A percentile compares a stretch with the other conserved stretches of the same genome.
phyloP scores from a whole-genome alignment of 2,329 filamentous ascomycete species.

The Aspergillus sojae region DNA sequence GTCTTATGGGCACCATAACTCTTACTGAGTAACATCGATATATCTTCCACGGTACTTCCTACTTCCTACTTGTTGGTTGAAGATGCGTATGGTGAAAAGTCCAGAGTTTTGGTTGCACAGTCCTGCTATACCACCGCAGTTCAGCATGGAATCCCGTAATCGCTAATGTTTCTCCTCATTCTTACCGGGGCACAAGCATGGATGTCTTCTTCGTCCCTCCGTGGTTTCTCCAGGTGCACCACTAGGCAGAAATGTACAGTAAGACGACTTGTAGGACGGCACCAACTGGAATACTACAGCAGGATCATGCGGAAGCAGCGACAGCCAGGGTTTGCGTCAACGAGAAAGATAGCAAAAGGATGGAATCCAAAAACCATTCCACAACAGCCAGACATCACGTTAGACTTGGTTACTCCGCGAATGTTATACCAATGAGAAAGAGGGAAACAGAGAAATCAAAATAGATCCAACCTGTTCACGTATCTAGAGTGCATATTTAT shows the following conservation, averaged over 20 bases:
- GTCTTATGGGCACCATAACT: too few relatives aligned
- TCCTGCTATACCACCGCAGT: background rate
- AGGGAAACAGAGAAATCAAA: background rate
- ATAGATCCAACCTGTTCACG: conserved; percentile 5
- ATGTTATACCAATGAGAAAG: background rate
- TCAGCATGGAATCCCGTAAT: background rate
- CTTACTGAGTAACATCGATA: background rate
- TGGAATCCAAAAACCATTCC: background rate
- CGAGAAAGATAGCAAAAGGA: background rate
- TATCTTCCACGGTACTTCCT: background rate
- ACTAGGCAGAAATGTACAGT: background rate
- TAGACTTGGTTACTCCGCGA: background rate
- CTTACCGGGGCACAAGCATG: background rate
- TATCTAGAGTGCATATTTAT: conserved; percentile 10
- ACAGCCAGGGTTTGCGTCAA: background rate
- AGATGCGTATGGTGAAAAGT: background rate
- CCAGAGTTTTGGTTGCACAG: background rate
- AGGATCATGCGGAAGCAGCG: background rate
- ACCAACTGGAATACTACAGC: background rate
- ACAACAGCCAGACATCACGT: background rate
- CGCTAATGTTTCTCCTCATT: background rate
- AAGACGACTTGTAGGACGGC: background rate
- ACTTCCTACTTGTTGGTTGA: background rate
- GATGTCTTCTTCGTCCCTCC: background rate
- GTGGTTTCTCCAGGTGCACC: background rate